Conservation (phyloP, 371 early-diverging fungal genomes). For the Thermomucor indicae-seudaticae region DNA sequence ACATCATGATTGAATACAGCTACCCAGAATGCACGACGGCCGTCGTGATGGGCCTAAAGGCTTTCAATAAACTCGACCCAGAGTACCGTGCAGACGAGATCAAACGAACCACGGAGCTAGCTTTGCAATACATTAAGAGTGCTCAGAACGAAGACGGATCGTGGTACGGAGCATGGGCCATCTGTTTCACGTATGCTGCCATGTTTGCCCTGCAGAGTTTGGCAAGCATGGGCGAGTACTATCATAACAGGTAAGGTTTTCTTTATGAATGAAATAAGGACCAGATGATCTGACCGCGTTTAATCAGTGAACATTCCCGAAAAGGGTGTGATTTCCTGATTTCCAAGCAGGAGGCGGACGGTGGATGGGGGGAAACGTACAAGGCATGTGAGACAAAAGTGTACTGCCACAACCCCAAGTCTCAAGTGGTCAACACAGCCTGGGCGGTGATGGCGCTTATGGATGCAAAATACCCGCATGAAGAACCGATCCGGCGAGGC, state of each 20-base stretch:
- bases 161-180: constrained; percentile 96
- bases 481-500: constrained; percentile 72
- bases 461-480: constrained; percentile 84
- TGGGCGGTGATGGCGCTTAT: constrained; percentile 86
- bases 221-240: constrained; percentile 78
- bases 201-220: constrained; percentile 91
- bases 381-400: constrained; percentile 75
- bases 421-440: constrained; percentile 92
- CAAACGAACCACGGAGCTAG: constrained; percentile 59
- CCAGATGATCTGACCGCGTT: no score
- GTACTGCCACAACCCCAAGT: constrained; percentile 60
- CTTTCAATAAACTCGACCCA: constrained; percentile 75
- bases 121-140: constrained; percentile 68
- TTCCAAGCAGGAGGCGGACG: constrained; percentile 82
- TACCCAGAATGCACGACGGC: constrained; percentile 98
- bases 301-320: constrained; percentile 37
- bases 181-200: constrained; percentile 97
- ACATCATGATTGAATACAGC: constrained; percentile 96
- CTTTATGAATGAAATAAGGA: no score
- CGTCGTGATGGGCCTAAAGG: constrained; percentile 78
- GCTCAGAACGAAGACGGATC: constrained; percentile 82
- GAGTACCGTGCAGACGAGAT: constrained; percentile 82
- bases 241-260: constrained; percentile 63
- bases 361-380: constrained; percentile 98
- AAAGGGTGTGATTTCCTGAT: constrained; percentile 83